A percentile compares a stretch with the other conserved stretches of the same genome.
Conservation (phyloP, 164 flowering plant genomes). For the Euptelea pleiosperma region DNA sequence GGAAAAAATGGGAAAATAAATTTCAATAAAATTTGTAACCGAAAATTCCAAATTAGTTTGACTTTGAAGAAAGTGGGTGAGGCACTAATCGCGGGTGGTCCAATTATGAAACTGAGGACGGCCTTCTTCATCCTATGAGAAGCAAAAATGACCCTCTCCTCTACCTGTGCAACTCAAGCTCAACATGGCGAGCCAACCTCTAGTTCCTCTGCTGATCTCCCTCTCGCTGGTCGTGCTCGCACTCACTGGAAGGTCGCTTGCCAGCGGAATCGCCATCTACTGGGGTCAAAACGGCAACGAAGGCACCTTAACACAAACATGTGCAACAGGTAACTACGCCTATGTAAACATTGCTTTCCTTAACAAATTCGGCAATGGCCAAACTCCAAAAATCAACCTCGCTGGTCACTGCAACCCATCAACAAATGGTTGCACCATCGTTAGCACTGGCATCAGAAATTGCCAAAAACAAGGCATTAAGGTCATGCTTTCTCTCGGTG, state of each 20-base stretch:
- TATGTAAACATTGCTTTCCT: slow-evolving; percentile 25
- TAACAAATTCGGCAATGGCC: slow-evolving; percentile 21
- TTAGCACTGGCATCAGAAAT: slow-evolving; percentile 16
- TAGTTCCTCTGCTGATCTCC: not conserved
- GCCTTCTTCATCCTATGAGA: not conserved
- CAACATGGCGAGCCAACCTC: not conserved
- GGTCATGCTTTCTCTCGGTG: slow-evolving; percentile 52
- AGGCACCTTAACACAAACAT: slow-evolving; percentile 18
- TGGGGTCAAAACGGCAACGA: slow-evolving; percentile 29
- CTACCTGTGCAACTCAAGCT: not conserved
- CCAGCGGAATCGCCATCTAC: slow-evolving; percentile 16
- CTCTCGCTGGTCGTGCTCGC: not conserved
- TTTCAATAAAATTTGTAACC: too few species aligned
- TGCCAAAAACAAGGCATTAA: slow-evolving; percentile 42
- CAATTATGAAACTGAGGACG: not conserved
- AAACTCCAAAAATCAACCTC: slow-evolving; percentile 18
- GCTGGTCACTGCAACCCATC: slow-evolving; percentile 32
- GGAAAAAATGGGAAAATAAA: too few species aligned
- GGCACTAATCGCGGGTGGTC: not conserved
- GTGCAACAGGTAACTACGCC: slow-evolving; percentile 15
- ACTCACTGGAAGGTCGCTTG: not conserved
- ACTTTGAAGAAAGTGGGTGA: too few species aligned
- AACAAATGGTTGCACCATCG: slow-evolving; percentile 22
- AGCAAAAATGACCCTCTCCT: not conserved
- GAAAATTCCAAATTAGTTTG: too few species aligned